Percentiles rank a stretch among this genome's conserved stretches.
Evolutionary conservation across 1,284 basidiomycete genomes (phyloP).

Genomic region (Entoloma clypeatum): DNA sequence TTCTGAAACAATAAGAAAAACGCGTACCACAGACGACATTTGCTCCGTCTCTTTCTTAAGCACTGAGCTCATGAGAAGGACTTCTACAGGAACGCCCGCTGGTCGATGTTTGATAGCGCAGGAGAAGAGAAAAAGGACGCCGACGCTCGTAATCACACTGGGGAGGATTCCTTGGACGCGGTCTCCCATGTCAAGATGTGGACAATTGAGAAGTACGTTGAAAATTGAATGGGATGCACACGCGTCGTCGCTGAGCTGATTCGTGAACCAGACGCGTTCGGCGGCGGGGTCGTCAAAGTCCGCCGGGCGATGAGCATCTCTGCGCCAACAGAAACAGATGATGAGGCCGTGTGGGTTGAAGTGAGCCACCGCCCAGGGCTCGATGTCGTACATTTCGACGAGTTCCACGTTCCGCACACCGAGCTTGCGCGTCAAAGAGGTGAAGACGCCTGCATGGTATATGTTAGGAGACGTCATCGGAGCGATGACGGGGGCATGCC

Average conservation of each 20-base stretch:
- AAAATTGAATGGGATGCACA: conserved; percentile 59
- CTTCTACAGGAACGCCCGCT: too few species aligned
- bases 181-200: conserved; percentile 45
- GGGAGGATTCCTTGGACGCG: too few species aligned
- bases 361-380: conserved; percentile 56
- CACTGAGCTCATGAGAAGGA: conserved; percentile 37
- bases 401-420: conserved; percentile 50
- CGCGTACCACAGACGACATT: conserved; percentile 54
- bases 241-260: conserved; percentile 62
- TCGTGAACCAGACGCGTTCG: conserved; percentile 58
- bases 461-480: too few species aligned
- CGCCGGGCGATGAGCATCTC: conserved; percentile 41
- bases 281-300: conserved; percentile 52
- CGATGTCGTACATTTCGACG: conserved; percentile 57
- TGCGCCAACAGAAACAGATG: conserved; percentile 56
- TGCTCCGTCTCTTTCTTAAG: conserved; percentile 48
- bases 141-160: too few species aligned
- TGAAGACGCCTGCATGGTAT: conserved; percentile 57
- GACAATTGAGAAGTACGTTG: conserved; percentile 56
- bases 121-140: too few species aligned
- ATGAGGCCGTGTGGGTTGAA: conserved; percentile 52
- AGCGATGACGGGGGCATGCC: conserved; percentile 27
- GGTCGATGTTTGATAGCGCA: too few species aligned
- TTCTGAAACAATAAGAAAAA: conserved; percentile 2
- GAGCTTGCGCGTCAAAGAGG: conserved; percentile 47